Conservation (phyloP, 805 yeast genomes). For the Lachancea dasiensis region DNA sequence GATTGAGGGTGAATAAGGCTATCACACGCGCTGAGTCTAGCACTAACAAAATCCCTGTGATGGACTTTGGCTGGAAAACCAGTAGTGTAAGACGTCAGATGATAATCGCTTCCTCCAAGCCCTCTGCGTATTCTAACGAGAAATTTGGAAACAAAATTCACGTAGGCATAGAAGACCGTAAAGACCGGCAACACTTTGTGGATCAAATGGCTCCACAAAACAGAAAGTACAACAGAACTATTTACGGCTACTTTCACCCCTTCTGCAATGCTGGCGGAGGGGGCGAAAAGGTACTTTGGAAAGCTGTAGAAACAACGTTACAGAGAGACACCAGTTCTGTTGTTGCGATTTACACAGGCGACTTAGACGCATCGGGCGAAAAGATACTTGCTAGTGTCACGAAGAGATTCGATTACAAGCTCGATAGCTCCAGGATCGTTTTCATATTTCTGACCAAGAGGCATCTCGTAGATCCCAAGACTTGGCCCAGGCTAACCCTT, state of each 20-base stretch:
- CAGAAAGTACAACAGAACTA: conserved; percentile 19
- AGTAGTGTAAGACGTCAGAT: conserved; percentile 37
- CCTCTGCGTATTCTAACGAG: conserved; percentile 26
- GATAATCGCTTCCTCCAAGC: conserved; percentile 29
- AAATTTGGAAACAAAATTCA: conserved; percentile 4
- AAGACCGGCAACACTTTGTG: conserved; percentile 13
- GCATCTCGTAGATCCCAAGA: conserved; percentile 56
- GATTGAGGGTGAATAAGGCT: conserved; percentile 16
- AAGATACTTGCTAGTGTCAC: conserved; percentile 47
- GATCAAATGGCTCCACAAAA: conserved; percentile 12
- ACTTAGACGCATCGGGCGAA: conserved; percentile 42
- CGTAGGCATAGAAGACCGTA: conserved; percentile 8
- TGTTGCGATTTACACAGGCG: conserved; percentile 71
- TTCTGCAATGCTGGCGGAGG: conserved; percentile 97
- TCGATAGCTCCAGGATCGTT: conserved; percentile 49
- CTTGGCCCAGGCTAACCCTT: conserved; percentile 77
- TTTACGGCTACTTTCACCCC: conserved; percentile 92
- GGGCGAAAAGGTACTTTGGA: conserved; percentile 96
- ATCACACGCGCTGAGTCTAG: conserved; percentile 13
- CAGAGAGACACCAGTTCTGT: conserved; percentile 42
- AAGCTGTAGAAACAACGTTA: conserved; percentile 73
- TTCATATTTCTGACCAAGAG: conserved; percentile 55
- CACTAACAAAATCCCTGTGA: conserved; percentile 13
- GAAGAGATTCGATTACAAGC: conserved; percentile 49
- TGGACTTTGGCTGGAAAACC: conserved; percentile 22